phyloP scores from a whole-genome alignment of 1,284 basidiomycete species.

The Abortiporus biennis region DNA sequence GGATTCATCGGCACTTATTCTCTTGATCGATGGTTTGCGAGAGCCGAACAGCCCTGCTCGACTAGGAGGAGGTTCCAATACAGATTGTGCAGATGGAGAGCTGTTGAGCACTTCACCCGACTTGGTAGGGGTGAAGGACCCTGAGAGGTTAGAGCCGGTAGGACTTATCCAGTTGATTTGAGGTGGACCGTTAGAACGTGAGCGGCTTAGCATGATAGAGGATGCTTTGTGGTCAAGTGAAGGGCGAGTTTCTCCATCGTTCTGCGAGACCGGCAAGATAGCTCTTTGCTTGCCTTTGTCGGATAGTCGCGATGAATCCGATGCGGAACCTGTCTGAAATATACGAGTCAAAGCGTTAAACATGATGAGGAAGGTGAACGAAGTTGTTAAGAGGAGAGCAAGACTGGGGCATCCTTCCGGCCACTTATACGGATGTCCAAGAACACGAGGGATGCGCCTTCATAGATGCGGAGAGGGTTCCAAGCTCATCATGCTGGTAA shows the following conservation, averaged over 20 bases:
- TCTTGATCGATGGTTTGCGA: conserved; percentile 12
- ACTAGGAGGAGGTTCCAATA: conserved; percentile 8
- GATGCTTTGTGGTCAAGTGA: conserved; percentile 15
- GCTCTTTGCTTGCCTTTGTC: too few relatives aligned
- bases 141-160: conserved; percentile 12
- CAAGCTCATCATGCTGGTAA: not conserved
- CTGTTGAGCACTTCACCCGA: conserved; percentile 14
- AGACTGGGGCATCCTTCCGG: not conserved
- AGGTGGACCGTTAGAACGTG: conserved; percentile 20
- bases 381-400: not conserved
- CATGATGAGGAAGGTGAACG: conserved; percentile 10
- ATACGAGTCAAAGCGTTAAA: conserved; percentile 17
- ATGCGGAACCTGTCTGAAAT: conserved; percentile 14
- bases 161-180: conserved; percentile 23
- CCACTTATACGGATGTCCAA: not conserved
- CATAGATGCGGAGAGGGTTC: not conserved
- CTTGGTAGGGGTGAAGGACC: conserved; percentile 10
- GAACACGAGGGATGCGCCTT: not conserved
- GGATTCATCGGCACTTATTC: conserved; percentile 20
- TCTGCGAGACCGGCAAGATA: too few relatives aligned
- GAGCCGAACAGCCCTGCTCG: conserved; percentile 7
- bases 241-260: too few relatives aligned
- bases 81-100: conserved; percentile 14
- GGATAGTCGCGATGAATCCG: too few relatives aligned
- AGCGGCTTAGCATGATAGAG: conserved; percentile 13